Percentiles rank a stretch among this genome's conserved stretches.
Conservation (phyloP, 352 stramenopile genomes). For the Elongisporangium prolatum region DNA sequence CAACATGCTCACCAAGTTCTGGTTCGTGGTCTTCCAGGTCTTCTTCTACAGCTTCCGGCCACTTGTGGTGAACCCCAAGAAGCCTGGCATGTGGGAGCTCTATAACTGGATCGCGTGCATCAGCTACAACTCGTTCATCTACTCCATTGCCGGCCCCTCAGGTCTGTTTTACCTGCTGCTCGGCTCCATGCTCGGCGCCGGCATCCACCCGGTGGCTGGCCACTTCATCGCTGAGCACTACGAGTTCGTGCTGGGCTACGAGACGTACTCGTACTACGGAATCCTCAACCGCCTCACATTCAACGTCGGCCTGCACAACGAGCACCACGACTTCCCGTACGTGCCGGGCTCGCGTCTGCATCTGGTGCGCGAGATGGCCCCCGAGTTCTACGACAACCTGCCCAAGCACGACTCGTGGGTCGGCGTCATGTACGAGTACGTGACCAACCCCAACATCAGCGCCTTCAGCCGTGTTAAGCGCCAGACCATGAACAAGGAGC, state of each 20-base stretch:
- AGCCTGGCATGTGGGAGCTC: conserved; percentile 75
- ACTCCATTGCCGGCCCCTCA: conserved; percentile 67
- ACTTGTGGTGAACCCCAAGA: conserved; percentile 91
- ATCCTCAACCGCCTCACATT: conserved; percentile 95
- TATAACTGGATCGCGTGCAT: conserved; percentile 85
- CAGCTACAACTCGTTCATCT: conserved; percentile 83
- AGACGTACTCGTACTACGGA: conserved; percentile 99
- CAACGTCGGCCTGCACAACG: conserved; percentile 98
- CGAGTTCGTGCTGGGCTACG: conserved; percentile 91
- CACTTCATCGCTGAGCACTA: conserved; percentile 99
- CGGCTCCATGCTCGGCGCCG: conserved; percentile 88
- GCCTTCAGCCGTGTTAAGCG: conserved; percentile 92
- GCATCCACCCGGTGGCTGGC: conserved; percentile 93
- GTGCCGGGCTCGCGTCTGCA: conserved; percentile 89
- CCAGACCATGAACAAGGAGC: conserved; percentile 41
- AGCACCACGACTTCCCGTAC: conserved; percentile 98
- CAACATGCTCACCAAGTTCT: conserved; percentile 83
- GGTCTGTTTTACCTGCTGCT: conserved; percentile 92
- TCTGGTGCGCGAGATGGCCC: conserved; percentile 83
- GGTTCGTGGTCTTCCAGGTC: conserved; percentile 92
- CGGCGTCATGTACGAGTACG: conserved; percentile 92
- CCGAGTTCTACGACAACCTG: conserved; percentile 96
- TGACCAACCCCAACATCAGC: conserved; percentile 90
- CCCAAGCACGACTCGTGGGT: conserved; percentile 92
- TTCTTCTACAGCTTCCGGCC: conserved; percentile 93